These are phyloP conservation scores for Trichosanthes truncata DNA, from an alignment of 306 rosid species.

Conservation along the genomic window DNA sequence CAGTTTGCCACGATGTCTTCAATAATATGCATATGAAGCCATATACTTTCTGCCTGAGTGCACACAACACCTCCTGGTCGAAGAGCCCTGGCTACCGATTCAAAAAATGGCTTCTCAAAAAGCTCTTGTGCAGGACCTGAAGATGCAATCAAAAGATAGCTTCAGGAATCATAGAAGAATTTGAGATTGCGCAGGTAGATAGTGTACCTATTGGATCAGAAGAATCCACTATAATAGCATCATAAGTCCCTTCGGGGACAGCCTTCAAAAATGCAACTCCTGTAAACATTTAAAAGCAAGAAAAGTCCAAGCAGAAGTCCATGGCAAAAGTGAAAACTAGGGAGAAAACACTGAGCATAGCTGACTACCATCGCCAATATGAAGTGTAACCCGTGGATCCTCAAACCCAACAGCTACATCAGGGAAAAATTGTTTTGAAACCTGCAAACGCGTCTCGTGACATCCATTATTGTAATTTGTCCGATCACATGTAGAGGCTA, in stretches of 20 bases:
- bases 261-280: conserved; percentile 92
- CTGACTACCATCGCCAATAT: conserved; percentile 59
- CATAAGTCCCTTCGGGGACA: conserved; percentile 74
- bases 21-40: conserved; percentile 95
- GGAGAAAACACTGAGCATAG: conserved; percentile 21
- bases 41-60: conserved; percentile 95
- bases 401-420: conserved; percentile 60
- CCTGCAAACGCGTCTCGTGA: conserved; percentile 27
- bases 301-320: background rate
- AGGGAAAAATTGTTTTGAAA: conserved; percentile 78
- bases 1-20: conserved; percentile 75
- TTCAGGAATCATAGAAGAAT: background rate
- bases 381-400: conserved; percentile 76
- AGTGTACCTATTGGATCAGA: conserved; percentile 91
- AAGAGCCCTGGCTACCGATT: conserved; percentile 68
- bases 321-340: background rate
- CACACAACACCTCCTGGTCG: conserved; percentile 96
- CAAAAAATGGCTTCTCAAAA: conserved; percentile 83
- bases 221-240: conserved; percentile 88
- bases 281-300: conserved; percentile 13
- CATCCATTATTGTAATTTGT: background rate
- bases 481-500: background rate
- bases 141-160: background rate
- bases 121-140: conserved; percentile 97
- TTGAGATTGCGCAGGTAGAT: background rate